Evolutionary conservation across 352 stramenopile species (phyloP).

Genomic region (Pythium oligandrum): DNA sequence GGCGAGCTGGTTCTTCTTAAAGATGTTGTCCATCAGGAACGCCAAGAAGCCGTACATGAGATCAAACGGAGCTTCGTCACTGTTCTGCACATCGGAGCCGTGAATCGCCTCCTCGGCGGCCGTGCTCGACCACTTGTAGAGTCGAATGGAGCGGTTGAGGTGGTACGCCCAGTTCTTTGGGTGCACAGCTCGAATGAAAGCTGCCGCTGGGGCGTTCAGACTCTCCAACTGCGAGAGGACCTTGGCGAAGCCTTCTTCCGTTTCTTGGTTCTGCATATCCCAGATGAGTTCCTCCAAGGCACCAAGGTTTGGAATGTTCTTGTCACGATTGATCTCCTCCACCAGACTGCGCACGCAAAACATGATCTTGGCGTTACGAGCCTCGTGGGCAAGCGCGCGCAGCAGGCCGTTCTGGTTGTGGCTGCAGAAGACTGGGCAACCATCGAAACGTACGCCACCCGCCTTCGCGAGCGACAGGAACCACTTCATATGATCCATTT

Average conservation of each 20-base stretch:
- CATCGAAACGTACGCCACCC: conserved; percentile 43
- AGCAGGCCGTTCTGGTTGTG: conserved; percentile 57
- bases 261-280: conserved; percentile 55
- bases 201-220: conserved; percentile 43
- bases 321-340: conserved; percentile 63
- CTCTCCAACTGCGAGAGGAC: conserved; percentile 43
- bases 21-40: conserved; percentile 72
- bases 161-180: conserved; percentile 66
- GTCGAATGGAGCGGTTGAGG: conserved; percentile 48
- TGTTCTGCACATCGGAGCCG: conserved; percentile 52
- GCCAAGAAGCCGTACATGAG: conserved; percentile 75
- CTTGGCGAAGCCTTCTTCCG: conserved; percentile 49
- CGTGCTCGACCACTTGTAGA: conserved; percentile 71
- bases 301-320: conserved; percentile 67
- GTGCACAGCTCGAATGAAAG: conserved; percentile 55
- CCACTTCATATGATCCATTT: conserved; percentile 73
- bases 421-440: conserved; percentile 50
- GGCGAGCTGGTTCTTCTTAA: conserved; percentile 70
- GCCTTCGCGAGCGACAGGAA: conserved; percentile 56
- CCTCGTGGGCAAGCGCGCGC: conserved; percentile 45
- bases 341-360: conserved; percentile 69
- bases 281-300: conserved; percentile 54
- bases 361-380: conserved; percentile 54
- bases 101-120: conserved; percentile 45
- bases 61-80: conserved; percentile 76